Evolutionary conservation across 176 grass and related monocot genomes (phyloP), one percentile per base, ranked within the genome.

Genomic region (Elaeis guineensis): DNA sequence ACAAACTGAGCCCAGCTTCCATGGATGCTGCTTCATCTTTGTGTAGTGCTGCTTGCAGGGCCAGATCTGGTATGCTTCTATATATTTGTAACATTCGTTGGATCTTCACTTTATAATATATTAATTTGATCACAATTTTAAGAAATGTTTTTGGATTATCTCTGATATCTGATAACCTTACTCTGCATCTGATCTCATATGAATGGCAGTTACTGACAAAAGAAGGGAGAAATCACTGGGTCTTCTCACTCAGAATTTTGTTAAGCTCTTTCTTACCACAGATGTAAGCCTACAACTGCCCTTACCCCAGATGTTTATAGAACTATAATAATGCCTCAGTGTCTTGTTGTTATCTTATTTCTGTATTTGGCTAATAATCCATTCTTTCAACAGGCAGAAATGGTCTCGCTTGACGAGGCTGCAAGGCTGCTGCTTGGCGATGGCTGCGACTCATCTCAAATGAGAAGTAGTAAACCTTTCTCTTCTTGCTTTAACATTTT

Each of bases 221-320:
- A 83, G 88, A 62, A 90, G 80, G 75, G 93, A 91, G 74, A 98
- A 98, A 64, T 98, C 87, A 0, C 84, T 98, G 2, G 87, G 93
- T n/a, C 28, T 82, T 19, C 87, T 98, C 50, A 92, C 93, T 22
- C 87, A 91, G 67, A 92, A 98, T 75, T 98, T 98, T 50, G 88
- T 98, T 11, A 98, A 88, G 65, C 81, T 98, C 26, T 86, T 98
- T 68, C 81, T 98, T 62, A 92, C 75, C 16, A 78, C 83, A 75
- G 78, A 89, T 76, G 93, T 92, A 65, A 74, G 62, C 18, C 51
- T 28, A 57, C 58, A 26, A 23, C 19, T 49, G 32, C 66, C 52
- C 25, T 2, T 55, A 2, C 2, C 54, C 66, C 52, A 14, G 9
- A 44, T 44, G 9, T 44, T 44, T 2, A 44, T 44, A 44, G 35